Conservation (phyloP, 2,329 filamentous ascomycete genomes). For the Rutstroemia sp. region DNA sequence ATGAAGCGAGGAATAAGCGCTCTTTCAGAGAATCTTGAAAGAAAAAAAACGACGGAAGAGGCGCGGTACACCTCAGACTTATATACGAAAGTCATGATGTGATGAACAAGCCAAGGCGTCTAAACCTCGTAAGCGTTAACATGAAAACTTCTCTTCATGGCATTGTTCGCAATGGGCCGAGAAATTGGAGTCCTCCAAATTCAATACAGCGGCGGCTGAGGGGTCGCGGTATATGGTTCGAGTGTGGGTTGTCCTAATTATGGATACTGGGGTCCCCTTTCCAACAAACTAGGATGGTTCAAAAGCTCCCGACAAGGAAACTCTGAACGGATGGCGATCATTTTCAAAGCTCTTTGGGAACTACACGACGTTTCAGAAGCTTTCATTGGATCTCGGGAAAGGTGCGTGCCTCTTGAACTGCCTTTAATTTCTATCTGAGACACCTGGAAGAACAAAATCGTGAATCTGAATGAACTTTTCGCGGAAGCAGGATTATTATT, state of each 20-base stretch:
- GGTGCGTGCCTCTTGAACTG: neutral
- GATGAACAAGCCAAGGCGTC: neutral
- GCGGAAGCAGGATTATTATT: no score
- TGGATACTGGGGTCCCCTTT: neutral
- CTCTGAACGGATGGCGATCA: neutral
- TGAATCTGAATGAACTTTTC: no score
- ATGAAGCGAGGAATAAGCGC: neutral
- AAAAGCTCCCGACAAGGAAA: neutral
- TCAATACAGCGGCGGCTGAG: neutral
- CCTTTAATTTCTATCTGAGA: no score
- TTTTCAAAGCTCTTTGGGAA: neutral
- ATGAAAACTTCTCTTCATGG: neutral
- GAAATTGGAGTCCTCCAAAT: neutral
- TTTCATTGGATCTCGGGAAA: neutral
- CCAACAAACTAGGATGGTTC: neutral
- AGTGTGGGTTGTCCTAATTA: slow-evolving; percentile 1
- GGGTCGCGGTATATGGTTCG: neutral
- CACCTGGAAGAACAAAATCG: no score
- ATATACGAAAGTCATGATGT: neutral
- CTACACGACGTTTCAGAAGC: no score
- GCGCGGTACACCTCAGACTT: neutral
- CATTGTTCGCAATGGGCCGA: neutral
- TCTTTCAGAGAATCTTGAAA: neutral
- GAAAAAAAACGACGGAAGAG: neutral
- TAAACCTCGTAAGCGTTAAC: neutral